Base-by-base conservation (phyloP, 1,284 basidiomycete species). In the Fomitopsis betulina region DNA sequence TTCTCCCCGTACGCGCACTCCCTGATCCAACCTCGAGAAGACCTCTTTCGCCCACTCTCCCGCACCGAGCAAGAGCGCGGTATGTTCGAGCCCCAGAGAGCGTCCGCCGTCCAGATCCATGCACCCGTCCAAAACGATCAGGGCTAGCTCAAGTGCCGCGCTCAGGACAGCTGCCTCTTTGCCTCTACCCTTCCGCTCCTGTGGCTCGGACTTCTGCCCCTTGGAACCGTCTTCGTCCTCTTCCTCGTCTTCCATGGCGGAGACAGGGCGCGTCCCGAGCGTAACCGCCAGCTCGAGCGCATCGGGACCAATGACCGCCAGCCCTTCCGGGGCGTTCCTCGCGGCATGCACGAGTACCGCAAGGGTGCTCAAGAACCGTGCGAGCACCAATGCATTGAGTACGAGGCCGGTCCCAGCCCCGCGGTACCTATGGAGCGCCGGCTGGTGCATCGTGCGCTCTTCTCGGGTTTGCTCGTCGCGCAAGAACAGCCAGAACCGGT, bases 401-500 rank as follows among this genome's bases (percentile, higher is more conserved):
- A 97, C 80, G 58, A 94, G 80, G 0, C 90, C 91, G 0, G 89
- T 88, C 5, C 93, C 94, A 0, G 88, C 85, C 2, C 87, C 82
- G 43, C 79, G 79, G 65, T 92, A 93, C 53, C 76, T 79, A 55
- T 77, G 76, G 47, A 83, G 68, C 42, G 72, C 75, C 53, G 74
- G 72, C 55, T 68, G 70, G 55, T 79, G 76, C 0, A 83, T 74
- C 2, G 86, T 89, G 49, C 89, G 80, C 50, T 83, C 79, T 67
- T 93, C 91, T 32, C 90, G 80, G 8, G 82, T 80, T 62, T 89
- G 83, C 65, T 91, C 87, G 65, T 95, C 91, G 15, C 90, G 84
- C 45, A 95, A 82, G 72, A 94, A 91, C n/a, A 82, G 70, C 92
- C 94, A 96, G 73, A 98, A 96, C 8, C 89, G 85, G 65, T 94